These are phyloP conservation scores for Narthecium ossifragum DNA, from an alignment of 106 monocot species.

Conservation along the genomic window DNA sequence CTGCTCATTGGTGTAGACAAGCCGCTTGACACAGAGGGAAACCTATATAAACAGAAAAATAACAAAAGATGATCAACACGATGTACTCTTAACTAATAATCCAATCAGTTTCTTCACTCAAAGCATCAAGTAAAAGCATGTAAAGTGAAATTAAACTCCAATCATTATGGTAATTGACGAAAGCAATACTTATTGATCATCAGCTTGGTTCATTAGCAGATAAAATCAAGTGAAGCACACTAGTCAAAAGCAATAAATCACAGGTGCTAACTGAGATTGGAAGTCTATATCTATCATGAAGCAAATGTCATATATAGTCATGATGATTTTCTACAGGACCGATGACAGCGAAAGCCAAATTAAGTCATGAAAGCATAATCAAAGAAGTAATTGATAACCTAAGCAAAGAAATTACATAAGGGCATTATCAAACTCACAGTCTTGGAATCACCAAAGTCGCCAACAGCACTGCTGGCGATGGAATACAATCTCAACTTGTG, in stretches of 20 bases:
- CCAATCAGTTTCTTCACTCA: not conserved
- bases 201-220: no score
- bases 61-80: not conserved
- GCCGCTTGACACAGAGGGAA: constrained; percentile 88
- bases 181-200: no score
- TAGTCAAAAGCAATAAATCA: no score
- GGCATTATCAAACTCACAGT: constrained; percentile 48
- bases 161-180: no score
- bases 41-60: constrained; percentile 36
- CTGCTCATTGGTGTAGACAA: constrained; percentile 91
- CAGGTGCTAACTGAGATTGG: no score
- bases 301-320: no score
- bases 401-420: not conserved
- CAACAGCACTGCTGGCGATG: constrained; percentile 95
- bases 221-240: no score
- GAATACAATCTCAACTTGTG: constrained; percentile 94
- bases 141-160: no score
- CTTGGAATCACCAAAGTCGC: constrained; percentile 92
- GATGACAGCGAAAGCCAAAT: no score
- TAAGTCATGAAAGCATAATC: no score
- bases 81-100: not conserved
- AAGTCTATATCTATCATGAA: no score
- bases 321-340: no score
- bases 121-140: not conserved
- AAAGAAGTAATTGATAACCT: not conserved